A percentile compares a stretch with the other conserved stretches of the same genome.
These are phyloP conservation scores for Lactifluus volemus DNA, from an alignment of 768 basidiomycete species.

Conservation along the genomic window DNA sequence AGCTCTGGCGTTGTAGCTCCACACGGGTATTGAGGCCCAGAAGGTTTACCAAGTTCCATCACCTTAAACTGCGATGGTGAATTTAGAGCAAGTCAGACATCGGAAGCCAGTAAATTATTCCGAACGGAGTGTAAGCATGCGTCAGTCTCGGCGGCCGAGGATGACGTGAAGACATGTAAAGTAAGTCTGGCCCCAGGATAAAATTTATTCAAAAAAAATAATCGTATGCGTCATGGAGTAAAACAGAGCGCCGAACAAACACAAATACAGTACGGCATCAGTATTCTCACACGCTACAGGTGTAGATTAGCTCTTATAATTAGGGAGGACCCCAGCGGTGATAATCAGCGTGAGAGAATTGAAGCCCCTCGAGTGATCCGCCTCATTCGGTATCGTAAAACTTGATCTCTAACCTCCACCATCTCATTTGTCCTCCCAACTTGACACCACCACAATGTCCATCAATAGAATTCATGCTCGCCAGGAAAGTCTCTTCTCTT, in stretches of 20 bases:
- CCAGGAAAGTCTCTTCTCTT: constrained; percentile 47
- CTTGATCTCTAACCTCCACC: constrained; percentile 4
- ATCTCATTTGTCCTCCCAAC: neutral
- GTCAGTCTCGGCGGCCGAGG: neutral
- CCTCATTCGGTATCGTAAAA: constrained; percentile 16
- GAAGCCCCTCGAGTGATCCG: constrained; percentile 13
- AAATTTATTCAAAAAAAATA: neutral
- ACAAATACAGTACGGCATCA: neutral
- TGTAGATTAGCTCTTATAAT: neutral
- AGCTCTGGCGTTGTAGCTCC: neutral
- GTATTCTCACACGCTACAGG: neutral
- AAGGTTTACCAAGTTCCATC: neutral
- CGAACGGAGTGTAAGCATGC: neutral
- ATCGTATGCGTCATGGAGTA: no score
- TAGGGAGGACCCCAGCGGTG: constrained; percentile 1
- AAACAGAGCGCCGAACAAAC: neutral
- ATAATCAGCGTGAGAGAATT: constrained; percentile 29
- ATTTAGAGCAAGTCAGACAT: neutral
- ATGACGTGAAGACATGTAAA: neutral
- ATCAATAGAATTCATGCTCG: constrained; percentile 88
- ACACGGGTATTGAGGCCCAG: neutral
- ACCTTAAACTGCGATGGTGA: neutral
- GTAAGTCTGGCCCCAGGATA: neutral
- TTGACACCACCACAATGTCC: constrained; percentile 56
- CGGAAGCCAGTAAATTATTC: neutral